Evolutionary conservation across 2,329 filamentous ascomycete genomes (phyloP).

Genomic region (Ceratocystis lukuohia): DNA sequence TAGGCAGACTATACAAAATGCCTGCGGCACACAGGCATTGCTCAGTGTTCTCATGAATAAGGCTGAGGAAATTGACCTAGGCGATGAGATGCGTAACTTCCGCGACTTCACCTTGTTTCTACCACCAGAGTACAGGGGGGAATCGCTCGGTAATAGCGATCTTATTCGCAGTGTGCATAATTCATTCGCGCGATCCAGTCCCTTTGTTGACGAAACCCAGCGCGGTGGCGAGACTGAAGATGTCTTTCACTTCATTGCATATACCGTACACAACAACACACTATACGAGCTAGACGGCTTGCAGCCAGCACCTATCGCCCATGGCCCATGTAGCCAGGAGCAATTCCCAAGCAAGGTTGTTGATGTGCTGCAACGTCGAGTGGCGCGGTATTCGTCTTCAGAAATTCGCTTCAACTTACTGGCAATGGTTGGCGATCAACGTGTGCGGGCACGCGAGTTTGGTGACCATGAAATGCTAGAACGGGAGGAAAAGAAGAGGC

Average conservation of each 20-base stretch:
- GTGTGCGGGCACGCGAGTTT: slow-evolving; percentile 62
- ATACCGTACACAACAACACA: slow-evolving; percentile 63
- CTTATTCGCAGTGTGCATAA: slow-evolving; percentile 73
- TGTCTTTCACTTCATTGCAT: slow-evolving; percentile 95
- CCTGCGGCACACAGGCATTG: slow-evolving; percentile 90
- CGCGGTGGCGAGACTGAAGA: slow-evolving; percentile 63
- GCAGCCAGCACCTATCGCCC: slow-evolving; percentile 81
- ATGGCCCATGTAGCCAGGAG: slow-evolving; percentile 58
- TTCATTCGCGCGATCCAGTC: slow-evolving; percentile 73
- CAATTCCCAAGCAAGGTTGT: slow-evolving; percentile 72
- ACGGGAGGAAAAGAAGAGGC: slow-evolving; percentile 69
- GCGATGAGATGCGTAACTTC: slow-evolving; percentile 58
- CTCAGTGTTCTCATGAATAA: slow-evolving; percentile 87
- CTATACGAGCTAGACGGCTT: slow-evolving; percentile 94
- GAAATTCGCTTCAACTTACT: slow-evolving; percentile 96
- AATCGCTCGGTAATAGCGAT: slow-evolving; percentile 49
- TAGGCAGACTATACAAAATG: slow-evolving; percentile 94
- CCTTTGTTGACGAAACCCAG: slow-evolving; percentile 85
- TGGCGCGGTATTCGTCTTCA: slow-evolving; percentile 67
- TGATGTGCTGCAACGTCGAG: slow-evolving; percentile 69
- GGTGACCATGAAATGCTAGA: slow-evolving; percentile 69
- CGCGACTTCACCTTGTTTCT: slow-evolving; percentile 79
- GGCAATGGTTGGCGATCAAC: slow-evolving; percentile 76
- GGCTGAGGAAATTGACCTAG: slow-evolving; percentile 55
- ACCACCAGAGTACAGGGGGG: slow-evolving; percentile 55